These are phyloP conservation scores for Monilinia fructigena DNA, from an alignment of 2,329 filamentous ascomycete genomes.

Conservation along the genomic window DNA sequence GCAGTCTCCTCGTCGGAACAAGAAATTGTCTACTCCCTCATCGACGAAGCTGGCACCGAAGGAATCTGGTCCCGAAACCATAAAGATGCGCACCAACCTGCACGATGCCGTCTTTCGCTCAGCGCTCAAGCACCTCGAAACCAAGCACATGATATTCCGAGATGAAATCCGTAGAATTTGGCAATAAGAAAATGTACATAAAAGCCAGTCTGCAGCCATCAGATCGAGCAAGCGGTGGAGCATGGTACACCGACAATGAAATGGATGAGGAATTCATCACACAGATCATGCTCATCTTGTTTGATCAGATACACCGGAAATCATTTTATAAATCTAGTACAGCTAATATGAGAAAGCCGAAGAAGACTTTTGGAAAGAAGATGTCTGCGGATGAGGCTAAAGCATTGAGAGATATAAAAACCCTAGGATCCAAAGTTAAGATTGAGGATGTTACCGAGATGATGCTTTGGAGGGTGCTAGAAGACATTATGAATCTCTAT, in stretches of 20 bases:
- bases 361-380: conserved; percentile 50
- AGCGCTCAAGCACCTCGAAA: conserved; percentile 78
- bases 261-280: conserved; percentile 88
- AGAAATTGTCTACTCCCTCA: conserved; percentile 80
- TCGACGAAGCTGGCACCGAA: conserved; percentile 79
- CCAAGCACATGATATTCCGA: conserved; percentile 79
- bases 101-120: conserved; percentile 81
- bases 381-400: conserved; percentile 48
- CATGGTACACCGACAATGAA: conserved; percentile 91
- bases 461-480: conserved; percentile 23
- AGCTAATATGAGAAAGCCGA: conserved; percentile 48
- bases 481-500: conserved; percentile 31
- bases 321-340: conserved; percentile 63
- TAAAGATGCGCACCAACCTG: conserved; percentile 76
- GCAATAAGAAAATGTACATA: conserved; percentile 95
- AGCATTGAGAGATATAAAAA: conserved; percentile 33
- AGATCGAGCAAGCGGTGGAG: conserved; percentile 87
- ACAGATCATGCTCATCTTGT: conserved; percentile 69
- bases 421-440: conserved; percentile 26
- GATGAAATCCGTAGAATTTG: conserved; percentile 89
- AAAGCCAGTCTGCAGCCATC: conserved; percentile 79
- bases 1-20: conserved; percentile 68
- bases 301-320: conserved; percentile 67
- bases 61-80: conserved; percentile 87
- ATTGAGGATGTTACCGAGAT: conserved; percentile 29